Evolutionary conservation across 352 stramenopile genomes (phyloP).

Genomic region (Thalassiosira mediterranea): DNA sequence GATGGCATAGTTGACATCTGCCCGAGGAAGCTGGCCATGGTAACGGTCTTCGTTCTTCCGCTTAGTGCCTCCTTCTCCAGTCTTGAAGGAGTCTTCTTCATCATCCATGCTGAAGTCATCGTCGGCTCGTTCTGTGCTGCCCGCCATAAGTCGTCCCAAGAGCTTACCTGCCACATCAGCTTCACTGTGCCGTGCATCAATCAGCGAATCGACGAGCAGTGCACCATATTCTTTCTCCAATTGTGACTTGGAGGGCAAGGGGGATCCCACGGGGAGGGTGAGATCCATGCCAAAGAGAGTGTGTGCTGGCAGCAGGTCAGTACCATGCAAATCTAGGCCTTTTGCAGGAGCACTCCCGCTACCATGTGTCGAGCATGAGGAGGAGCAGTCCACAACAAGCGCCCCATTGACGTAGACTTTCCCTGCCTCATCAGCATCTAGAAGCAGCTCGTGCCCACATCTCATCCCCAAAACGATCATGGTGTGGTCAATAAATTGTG

Average conservation of each 20-base stretch:
- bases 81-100: too few relatives aligned
- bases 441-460: conserved; percentile 68
- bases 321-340: conserved; percentile 4
- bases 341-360: too few relatives aligned
- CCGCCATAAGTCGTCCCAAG: conserved; percentile 60
- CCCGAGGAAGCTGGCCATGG: conserved; percentile 6
- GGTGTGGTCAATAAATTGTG: conserved; percentile 39
- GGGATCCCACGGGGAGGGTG: conserved; percentile 28
- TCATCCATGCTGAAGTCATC: conserved; percentile 49
- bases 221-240: conserved; percentile 47
- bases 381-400: conserved; percentile 48
- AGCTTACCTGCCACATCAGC: conserved; percentile 63
- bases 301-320: conserved; percentile 41
- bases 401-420: conserved; percentile 74
- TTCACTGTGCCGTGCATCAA: conserved; percentile 32
- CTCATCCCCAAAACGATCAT: conserved; percentile 50
- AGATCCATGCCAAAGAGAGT: conserved; percentile 79
- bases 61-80: too few relatives aligned
- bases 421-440: conserved; percentile 64
- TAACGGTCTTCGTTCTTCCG: conserved; percentile 36
- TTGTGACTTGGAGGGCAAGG: conserved; percentile 29
- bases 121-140: conserved; percentile 46
- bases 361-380: conserved; percentile 27
- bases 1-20: conserved; percentile 28
- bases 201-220: conserved; percentile 70